phyloP scores from a whole-genome alignment of 2,329 filamentous ascomycete genomes.

The Fusarium sp. region DNA sequence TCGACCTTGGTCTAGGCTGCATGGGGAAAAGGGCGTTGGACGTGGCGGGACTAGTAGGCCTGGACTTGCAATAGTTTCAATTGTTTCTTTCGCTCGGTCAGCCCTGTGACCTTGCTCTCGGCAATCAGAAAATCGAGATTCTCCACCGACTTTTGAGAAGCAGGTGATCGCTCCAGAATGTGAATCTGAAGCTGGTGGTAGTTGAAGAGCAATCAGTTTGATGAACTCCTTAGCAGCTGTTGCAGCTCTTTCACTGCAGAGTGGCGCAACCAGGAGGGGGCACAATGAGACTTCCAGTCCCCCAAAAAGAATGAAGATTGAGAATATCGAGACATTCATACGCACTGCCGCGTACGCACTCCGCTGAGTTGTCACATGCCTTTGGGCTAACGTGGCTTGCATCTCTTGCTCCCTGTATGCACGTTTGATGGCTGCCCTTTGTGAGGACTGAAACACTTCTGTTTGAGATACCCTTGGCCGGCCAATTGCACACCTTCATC shows the following conservation, averaged over 20 bases:
- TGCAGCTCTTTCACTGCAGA: neutral
- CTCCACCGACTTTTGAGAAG: neutral
- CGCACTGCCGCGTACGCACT: neutral
- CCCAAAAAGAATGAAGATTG: neutral
- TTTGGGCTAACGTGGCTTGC: neutral
- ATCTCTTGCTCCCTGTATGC: neutral
- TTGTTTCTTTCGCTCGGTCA: neutral
- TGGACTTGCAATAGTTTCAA: conserved; percentile 1
- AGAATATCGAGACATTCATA: neutral
- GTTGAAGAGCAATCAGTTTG: neutral
- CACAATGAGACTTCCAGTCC: neutral
- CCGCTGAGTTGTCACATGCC: neutral
- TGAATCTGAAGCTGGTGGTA: neutral
- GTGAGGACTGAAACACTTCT: neutral
- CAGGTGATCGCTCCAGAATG: neutral
- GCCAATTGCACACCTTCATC: neutral
- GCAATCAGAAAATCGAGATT: neutral
- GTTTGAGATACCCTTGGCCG: neutral
- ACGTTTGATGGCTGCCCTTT: neutral
- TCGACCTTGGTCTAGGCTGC: neutral
- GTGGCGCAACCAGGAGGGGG: neutral
- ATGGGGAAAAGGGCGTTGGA: neutral
- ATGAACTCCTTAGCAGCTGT: neutral
- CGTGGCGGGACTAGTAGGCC: neutral
- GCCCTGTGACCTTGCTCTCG: neutral